Evolutionary conservation across 345 rosid genomes (phyloP).

Genomic region (Stellera chamaejasme): DNA sequence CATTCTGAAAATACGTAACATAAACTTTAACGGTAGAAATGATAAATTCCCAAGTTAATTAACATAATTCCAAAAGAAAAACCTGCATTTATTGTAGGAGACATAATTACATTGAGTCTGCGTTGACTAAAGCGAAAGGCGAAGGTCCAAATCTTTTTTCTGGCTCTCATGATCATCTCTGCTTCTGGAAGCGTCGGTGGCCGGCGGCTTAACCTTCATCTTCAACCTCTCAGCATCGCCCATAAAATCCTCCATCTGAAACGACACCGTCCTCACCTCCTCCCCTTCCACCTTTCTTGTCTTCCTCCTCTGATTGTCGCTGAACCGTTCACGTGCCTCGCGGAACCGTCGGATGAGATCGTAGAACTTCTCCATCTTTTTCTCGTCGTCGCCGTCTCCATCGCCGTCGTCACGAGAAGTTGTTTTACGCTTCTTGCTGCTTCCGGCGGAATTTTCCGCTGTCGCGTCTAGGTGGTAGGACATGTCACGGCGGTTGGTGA

Average conservation of each 20-base stretch:
- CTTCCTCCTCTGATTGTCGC: background rate
- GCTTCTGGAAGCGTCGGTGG: constrained; percentile 7
- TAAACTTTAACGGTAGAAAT: no score
- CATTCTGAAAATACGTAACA: no score
- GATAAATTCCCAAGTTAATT: no score
- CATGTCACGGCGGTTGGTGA: background rate
- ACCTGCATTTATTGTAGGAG: no score
- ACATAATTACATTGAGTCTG: background rate
- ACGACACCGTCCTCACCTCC: constrained; percentile 18
- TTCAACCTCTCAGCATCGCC: background rate
- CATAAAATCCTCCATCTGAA: constrained; percentile 28
- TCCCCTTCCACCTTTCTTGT: constrained; percentile 11
- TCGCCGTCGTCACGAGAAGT: constrained; percentile 4
- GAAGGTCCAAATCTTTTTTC: constrained; percentile 21
- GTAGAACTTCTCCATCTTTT: constrained; percentile 33
- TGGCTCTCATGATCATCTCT: constrained; percentile 7
- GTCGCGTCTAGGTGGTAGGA: no score
- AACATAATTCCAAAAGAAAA: no score
- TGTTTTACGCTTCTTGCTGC: constrained; percentile 21
- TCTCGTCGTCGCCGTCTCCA: constrained; percentile 19
- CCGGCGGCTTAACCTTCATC: background rate
- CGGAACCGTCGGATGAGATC: constrained; percentile 24
- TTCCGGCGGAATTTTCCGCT: constrained; percentile 10
- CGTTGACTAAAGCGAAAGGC: constrained; percentile 25
- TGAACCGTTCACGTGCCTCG: constrained; percentile 27